Percentiles rank a stretch among this genome's conserved stretches.
Conservation (phyloP, 2,329 filamentous ascomycete genomes). For the Ceratocystis destructans region DNA sequence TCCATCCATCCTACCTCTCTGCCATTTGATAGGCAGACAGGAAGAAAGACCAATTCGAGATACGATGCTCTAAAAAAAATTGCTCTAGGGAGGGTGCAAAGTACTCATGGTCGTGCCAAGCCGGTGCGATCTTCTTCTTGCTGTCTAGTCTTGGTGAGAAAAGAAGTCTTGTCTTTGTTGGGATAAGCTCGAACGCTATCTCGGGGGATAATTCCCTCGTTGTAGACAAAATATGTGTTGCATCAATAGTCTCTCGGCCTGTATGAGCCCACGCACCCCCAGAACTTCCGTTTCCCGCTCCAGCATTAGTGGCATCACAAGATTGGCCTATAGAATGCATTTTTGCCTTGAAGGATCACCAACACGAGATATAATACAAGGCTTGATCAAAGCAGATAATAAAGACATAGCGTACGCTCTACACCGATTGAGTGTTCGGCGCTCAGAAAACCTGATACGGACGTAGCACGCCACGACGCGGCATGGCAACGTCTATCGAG, state of each 20-base stretch:
- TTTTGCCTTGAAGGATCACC: background rate
- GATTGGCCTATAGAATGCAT: background rate
- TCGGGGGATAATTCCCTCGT: background rate
- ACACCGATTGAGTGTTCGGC: background rate
- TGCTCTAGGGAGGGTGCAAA: too few species aligned
- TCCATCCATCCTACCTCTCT: too few species aligned
- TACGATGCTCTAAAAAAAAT: too few species aligned
- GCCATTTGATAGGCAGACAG: too few species aligned
- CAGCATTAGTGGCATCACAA: background rate
- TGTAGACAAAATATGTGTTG: background rate
- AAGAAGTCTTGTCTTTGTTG: background rate
- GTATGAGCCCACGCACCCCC: background rate
- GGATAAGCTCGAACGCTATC: background rate
- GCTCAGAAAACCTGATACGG: background rate
- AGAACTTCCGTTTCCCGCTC: background rate
- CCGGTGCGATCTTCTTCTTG: background rate
- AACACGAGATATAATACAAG: background rate
- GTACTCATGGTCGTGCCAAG: background rate
- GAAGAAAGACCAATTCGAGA: too few species aligned
- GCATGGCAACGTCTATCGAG: background rate
- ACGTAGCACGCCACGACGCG: background rate
- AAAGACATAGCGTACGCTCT: background rate
- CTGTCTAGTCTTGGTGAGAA: background rate
- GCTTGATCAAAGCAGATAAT: background rate
- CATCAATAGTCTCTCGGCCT: background rate